Percentiles rank a stretch among this genome's conserved stretches.
Evolutionary conservation across 192 early-diverging fungal species (phyloP).

Genomic region (Coemansia sp.): DNA sequence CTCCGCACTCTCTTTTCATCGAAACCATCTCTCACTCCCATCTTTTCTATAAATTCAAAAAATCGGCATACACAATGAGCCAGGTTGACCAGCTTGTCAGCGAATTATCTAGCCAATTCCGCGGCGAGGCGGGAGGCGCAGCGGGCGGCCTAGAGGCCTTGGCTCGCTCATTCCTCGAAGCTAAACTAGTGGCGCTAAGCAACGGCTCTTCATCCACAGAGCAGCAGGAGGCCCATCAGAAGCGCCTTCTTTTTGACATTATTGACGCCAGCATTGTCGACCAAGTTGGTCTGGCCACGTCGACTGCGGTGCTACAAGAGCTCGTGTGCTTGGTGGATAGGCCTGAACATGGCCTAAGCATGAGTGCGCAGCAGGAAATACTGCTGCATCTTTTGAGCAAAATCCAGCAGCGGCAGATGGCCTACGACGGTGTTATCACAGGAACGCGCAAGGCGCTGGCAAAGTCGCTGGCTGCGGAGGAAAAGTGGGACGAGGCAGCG

Average conservation of each 20-base stretch:
- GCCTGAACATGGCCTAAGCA: slow-evolving; percentile 41
- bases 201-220: background rate
- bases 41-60: background rate
- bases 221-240: slow-evolving; percentile 6
- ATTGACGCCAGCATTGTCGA: slow-evolving; percentile 65
- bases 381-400: slow-evolving; percentile 71
- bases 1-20: background rate
- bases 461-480: slow-evolving; percentile 69
- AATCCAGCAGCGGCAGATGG: slow-evolving; percentile 77
- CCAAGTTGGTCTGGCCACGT: slow-evolving; percentile 74
- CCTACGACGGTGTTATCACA: slow-evolving; percentile 69
- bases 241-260: slow-evolving; percentile 25
- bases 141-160: slow-evolving; percentile 13
- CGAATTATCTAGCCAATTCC: slow-evolving; percentile 34
- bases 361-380: slow-evolving; percentile 60
- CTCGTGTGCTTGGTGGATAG: slow-evolving; percentile 67
- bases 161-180: slow-evolving; percentile 9
- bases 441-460: slow-evolving; percentile 78
- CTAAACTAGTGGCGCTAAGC: slow-evolving; percentile 11
- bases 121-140: slow-evolving; percentile 21
- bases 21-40: background rate
- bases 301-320: slow-evolving; percentile 75
- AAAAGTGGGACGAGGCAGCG: slow-evolving; percentile 87
- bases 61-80: background rate
- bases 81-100: slow-evolving; percentile 24